Percentiles rank a stretch among this genome's conserved stretches.
Evolutionary conservation across 1,284 basidiomycete genomes (phyloP).

Genomic region (Melampsora medusae): DNA sequence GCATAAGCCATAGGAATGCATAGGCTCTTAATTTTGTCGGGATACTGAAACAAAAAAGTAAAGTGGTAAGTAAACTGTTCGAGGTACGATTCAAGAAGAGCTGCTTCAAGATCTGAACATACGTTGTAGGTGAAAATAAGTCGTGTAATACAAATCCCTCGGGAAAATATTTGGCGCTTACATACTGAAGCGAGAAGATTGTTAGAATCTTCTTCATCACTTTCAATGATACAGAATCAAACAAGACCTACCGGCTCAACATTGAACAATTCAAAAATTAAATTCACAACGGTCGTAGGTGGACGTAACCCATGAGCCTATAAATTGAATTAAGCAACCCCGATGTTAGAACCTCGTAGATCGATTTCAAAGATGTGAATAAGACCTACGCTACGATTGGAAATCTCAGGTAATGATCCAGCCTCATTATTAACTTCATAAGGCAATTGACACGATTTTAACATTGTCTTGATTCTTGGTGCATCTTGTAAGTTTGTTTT

Average conservation of each 20-base stretch:
- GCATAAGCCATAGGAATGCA: conserved; percentile 75
- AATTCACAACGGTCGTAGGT: conserved; percentile 74
- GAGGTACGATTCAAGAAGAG: background rate
- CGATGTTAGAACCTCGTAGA: background rate
- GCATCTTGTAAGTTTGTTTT: conserved; percentile 75
- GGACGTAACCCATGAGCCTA: conserved; percentile 60
- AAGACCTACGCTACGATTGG: conserved; percentile 34
- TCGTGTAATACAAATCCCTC: conserved; percentile 72
- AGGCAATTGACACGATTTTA: conserved; percentile 72
- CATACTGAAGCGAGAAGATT: conserved; percentile 58
- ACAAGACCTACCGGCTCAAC: conserved; percentile 63
- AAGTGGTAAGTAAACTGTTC: background rate
- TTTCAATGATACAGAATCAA: conserved; percentile 16
- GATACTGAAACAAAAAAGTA: conserved; percentile 58
- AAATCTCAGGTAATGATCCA: conserved; percentile 58
- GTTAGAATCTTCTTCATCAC: background rate
- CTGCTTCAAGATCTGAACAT: conserved; percentile 27
- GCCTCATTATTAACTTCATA: conserved; percentile 68
- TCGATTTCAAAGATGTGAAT: background rate
- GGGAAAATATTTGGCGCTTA: conserved; percentile 71
- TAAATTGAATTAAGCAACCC: background rate
- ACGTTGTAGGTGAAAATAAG: conserved; percentile 65
- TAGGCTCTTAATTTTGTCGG: conserved; percentile 69
- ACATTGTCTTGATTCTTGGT: conserved; percentile 71
- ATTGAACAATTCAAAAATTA: conserved; percentile 71